Evolutionary conservation across 192 early-diverging fungal species (phyloP).

Genomic region (Backusella mclennaniae): DNA sequence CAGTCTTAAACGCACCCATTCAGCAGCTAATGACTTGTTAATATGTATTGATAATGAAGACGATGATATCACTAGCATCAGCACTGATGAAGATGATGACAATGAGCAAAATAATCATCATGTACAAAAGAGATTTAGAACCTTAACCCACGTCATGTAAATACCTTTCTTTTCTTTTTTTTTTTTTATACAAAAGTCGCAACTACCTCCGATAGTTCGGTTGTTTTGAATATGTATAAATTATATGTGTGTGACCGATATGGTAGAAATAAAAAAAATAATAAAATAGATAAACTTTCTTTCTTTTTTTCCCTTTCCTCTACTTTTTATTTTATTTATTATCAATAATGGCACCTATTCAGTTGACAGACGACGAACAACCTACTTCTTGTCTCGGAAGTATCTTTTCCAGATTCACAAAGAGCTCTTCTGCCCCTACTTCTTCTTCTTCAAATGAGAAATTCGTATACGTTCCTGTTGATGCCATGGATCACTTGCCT

Average conservation of each 20-base stretch:
- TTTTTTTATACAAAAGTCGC: not conserved
- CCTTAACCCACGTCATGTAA: slow-evolving; percentile 13
- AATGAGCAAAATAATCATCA: slow-evolving; percentile 1
- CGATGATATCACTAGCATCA: not conserved
- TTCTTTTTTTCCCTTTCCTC: not conserved
- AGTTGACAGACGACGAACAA: not conserved
- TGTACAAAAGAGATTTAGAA: slow-evolving; percentile 12
- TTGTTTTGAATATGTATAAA: slow-evolving; percentile 4
- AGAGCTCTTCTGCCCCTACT: not conserved
- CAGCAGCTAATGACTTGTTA: not conserved
- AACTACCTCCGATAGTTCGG: slow-evolving; percentile 7
- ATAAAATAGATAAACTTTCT: slow-evolving; percentile 8
- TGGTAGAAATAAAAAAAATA: not conserved
- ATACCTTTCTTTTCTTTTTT: not conserved
- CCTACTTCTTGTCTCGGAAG: slow-evolving; percentile 5
- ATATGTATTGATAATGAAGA: not conserved
- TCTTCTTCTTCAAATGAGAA: slow-evolving; percentile 10
- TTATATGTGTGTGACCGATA: not conserved
- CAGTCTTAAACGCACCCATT: slow-evolving; percentile 1
- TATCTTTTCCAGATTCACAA: slow-evolving; percentile 11
- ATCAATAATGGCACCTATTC: slow-evolving; percentile 3
- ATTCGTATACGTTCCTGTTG: slow-evolving; percentile 4
- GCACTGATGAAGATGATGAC: not conserved
- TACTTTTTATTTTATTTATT: not conserved
- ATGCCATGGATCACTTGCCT: slow-evolving; percentile 19